phyloP scores from a whole-genome alignment of 768 basidiomycete species.

The Cyclocybe cylindracea region DNA sequence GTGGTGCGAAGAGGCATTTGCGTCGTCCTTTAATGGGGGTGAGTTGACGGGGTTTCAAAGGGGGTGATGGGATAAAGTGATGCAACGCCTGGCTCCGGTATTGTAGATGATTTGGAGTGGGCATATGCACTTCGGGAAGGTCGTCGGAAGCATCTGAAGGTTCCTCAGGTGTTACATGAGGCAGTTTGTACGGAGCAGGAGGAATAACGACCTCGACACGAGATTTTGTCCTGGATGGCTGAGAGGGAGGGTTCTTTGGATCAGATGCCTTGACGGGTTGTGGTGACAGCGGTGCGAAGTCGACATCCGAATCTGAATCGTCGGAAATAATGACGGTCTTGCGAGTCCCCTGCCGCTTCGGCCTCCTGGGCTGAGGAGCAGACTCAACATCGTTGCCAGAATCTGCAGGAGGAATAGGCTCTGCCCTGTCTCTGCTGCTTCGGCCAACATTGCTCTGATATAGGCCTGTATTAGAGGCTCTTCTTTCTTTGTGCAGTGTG shows the following conservation, averaged over 20 bases:
- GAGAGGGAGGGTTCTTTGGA: constrained; percentile 1
- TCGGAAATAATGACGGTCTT: constrained; percentile 45
- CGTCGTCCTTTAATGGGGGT: constrained; percentile 63
- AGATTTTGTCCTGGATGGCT: constrained; percentile 9
- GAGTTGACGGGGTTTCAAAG: constrained; percentile 54
- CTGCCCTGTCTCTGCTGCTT: constrained; percentile 1
- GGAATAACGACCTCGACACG: constrained; percentile 46
- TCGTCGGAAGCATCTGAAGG: too few species aligned
- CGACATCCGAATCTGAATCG: constrained; percentile 42
- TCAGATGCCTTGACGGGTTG: constrained; percentile 6
- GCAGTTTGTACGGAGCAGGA: constrained; percentile 30
- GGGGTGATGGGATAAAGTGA: constrained; percentile 19
- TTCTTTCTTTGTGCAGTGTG: constrained; percentile 59
- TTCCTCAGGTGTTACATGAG: neutral
- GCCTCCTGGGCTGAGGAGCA: constrained; percentile 21
- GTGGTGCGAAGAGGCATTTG: constrained; percentile 42
- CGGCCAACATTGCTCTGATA: constrained; percentile 31
- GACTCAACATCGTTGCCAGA: constrained; percentile 25
- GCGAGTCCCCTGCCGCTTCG: constrained; percentile 26
- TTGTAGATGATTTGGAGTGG: neutral
- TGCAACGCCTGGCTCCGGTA: constrained; percentile 9
- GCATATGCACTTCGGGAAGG: too few species aligned
- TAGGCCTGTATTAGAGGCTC: constrained; percentile 51
- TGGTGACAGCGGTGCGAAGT: constrained; percentile 14
- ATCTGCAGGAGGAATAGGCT: constrained; percentile 1